Evolutionary conservation across 164 flowering plant species (phyloP), one percentile per base, ranked within the genome.

Genomic region (Nymphaea colorata): DNA sequence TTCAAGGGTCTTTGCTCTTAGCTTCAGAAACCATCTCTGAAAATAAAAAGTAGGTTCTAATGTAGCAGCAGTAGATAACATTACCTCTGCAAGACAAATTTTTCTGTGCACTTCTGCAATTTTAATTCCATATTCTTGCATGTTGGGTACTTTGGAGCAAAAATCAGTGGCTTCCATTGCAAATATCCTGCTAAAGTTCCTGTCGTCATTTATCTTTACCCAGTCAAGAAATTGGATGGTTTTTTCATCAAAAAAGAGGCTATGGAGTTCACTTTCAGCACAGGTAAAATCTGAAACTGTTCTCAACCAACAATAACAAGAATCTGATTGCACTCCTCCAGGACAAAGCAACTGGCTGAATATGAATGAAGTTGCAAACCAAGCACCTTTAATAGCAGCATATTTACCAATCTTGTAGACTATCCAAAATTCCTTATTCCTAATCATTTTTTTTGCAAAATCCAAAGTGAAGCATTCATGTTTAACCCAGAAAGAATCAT

Each of bases 1-100:
- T 75, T 74, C 82, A 43, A 90, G 62, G 70, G 81, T 55, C 69
- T 79, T 83, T 11, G 73, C 74, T 74, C 91, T 81, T 44, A 88
- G 74, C 41, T 75, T 73, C 76, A 89, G 60, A 72, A 91, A 87
- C 98, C 96, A 87, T 74, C 76, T 84, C 64, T 89, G 97, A 67
- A 92, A 92, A 72, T 74, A 69, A 73, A 83, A 81, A 6, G 71
- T 60, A 66, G 67, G 72, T 61, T 69, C 72, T 10, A 70, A 68
- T 66, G 72, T 47, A 59, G 17, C 64, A 70, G 66, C 70, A 64
- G 72, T 63, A 43, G 62, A 76, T 67, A 88, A 76, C 5, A 66
- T 64, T 73, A 79, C 72, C 69, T 47, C 69, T 43, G 84, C 79
- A 68, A 78, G 78, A 61, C 66, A 62, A 72, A 83, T 44, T 66